phyloP scores from a whole-genome alignment of 176 grass and related monocot species.

The Ensete glaucum region DNA sequence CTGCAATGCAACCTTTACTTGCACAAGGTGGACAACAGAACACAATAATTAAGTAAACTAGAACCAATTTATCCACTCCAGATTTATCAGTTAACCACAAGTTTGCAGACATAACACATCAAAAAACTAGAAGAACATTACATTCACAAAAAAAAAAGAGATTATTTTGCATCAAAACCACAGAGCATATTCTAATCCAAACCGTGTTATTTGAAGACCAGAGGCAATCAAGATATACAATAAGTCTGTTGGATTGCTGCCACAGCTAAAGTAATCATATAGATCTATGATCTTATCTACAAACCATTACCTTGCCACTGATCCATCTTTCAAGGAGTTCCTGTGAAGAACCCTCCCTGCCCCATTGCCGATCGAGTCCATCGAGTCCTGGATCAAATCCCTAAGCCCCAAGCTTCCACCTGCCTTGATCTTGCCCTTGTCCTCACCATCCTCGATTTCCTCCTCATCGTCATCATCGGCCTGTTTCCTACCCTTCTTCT shows the following conservation, averaged over 20 bases:
- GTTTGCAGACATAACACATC: no score
- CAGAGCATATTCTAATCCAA: no score
- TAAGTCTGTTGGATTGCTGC: neutral
- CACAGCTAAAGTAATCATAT: no score
- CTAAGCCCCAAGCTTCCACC: slow-evolving; percentile 44
- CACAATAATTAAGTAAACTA: no score
- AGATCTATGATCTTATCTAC: no score
- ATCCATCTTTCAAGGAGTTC: slow-evolving; percentile 32
- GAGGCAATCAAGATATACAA: neutral
- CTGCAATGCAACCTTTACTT: no score
- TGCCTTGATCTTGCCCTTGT: neutral
- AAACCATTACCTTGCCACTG: slow-evolving; percentile 1
- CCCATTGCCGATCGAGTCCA: slow-evolving; percentile 15
- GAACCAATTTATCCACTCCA: no score
- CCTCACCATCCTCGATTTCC: slow-evolving; percentile 30
- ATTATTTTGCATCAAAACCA: no score
- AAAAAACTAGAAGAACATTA: no score
- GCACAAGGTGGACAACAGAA: no score
- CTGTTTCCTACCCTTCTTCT: slow-evolving; percentile 44
- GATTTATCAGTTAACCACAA: no score
- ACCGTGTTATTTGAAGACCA: neutral
- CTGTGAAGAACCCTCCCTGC: slow-evolving; percentile 47
- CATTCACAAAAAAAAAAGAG: no score
- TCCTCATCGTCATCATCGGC: slow-evolving; percentile 25
- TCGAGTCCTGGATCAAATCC: slow-evolving; percentile 54